phyloP scores from a whole-genome alignment of 805 yeast genomes.

The Wickerhamiella dianesei region DNA sequence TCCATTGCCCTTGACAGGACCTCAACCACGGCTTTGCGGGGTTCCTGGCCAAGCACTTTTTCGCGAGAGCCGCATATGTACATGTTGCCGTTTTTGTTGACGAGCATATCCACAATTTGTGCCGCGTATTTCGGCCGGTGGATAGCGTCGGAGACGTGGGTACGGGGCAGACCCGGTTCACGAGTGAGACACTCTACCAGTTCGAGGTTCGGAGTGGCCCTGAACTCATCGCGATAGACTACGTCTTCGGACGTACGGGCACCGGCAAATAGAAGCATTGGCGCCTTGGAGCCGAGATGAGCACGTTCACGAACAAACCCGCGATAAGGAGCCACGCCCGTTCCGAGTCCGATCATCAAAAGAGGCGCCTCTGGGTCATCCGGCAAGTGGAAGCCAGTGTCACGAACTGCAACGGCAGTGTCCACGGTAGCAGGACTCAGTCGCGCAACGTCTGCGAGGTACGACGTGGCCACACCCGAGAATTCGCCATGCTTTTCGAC shows the following conservation, averaged over 20 bases:
- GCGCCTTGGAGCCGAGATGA: constrained; percentile 19
- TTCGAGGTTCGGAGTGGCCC: neutral
- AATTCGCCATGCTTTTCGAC: constrained; percentile 36
- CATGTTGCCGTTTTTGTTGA: constrained; percentile 11
- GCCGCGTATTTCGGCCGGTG: constrained; percentile 6
- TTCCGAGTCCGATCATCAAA: constrained; percentile 76
- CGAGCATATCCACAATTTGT: constrained; percentile 5
- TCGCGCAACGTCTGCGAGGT: neutral
- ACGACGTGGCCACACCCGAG: constrained; percentile 15
- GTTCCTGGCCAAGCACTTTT: constrained; percentile 9
- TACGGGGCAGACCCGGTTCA: constrained; percentile 15
- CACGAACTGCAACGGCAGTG: constrained; percentile 67
- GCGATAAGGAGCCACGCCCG: constrained; percentile 84
- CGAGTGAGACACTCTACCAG: constrained; percentile 1
- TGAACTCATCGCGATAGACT: constrained; percentile 10
- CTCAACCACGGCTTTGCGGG: constrained; percentile 7
- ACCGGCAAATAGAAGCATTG: constrained; percentile 13
- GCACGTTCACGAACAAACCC: constrained; percentile 70
- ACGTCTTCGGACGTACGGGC: constrained; percentile 12
- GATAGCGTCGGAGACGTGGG: neutral
- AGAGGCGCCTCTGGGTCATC: constrained; percentile 56
- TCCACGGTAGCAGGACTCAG: constrained; percentile 24
- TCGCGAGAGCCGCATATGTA: constrained; percentile 17
- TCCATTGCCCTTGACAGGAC: constrained; percentile 8
- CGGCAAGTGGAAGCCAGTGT: constrained; percentile 70